A percentile compares a stretch with the other conserved stretches of the same genome.
Evolutionary conservation across 192 early-diverging fungal species (phyloP).

Genomic region (Gonapodya sp.): DNA sequence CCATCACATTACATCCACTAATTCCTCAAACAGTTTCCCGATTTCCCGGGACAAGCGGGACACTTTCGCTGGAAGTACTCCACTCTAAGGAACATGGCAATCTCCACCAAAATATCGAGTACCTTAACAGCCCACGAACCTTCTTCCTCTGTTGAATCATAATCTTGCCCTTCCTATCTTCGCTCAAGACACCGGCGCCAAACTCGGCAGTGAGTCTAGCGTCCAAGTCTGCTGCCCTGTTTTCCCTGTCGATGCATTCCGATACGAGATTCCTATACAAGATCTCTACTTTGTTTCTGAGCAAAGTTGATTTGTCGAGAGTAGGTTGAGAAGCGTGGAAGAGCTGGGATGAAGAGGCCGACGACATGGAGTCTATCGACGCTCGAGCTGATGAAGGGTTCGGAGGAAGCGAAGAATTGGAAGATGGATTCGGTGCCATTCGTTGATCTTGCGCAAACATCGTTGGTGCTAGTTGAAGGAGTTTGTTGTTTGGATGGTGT

Average conservation of each 20-base stretch:
- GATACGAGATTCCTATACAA: slow-evolving; percentile 83
- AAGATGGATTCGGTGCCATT: too few species aligned
- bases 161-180: slow-evolving; percentile 1
- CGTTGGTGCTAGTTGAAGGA: too few species aligned
- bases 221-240: slow-evolving; percentile 21
- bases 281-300: slow-evolving; percentile 69
- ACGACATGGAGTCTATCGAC: not conserved
- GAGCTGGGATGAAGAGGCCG: not conserved
- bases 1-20: too few species aligned
- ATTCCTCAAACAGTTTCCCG: too few species aligned
- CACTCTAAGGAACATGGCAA: too few species aligned
- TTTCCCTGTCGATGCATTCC: slow-evolving; percentile 71
- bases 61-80: too few species aligned
- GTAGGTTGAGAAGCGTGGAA: not conserved
- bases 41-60: too few species aligned
- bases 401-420: too few species aligned
- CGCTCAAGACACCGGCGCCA: not conserved
- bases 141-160: not conserved
- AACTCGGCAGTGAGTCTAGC: slow-evolving; percentile 29
- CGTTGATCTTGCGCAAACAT: too few species aligned
- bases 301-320: not conserved
- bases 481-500: too few species aligned
- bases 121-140: not conserved
- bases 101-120: too few species aligned
- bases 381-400: not conserved